Evolutionary conservation across 345 rosid genomes (phyloP).

Genomic region (Brassica rapa): DNA sequence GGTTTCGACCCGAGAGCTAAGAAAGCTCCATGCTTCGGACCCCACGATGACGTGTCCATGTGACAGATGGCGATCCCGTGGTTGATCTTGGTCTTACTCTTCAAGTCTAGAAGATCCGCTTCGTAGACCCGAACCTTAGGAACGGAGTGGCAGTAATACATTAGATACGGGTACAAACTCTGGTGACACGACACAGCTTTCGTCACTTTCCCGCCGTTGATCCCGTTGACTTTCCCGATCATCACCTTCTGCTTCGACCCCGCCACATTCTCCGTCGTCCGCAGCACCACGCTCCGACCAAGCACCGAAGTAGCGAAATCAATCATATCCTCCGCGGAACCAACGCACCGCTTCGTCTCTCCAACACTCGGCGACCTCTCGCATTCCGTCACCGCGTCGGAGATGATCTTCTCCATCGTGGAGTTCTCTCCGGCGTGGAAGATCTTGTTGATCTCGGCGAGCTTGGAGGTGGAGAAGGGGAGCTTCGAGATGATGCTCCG

Average conservation of each 20-base stretch:
- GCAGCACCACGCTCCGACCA: constrained; percentile 54
- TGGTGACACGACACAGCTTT: constrained; percentile 84
- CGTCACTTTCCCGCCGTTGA: constrained; percentile 68
- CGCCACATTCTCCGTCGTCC: constrained; percentile 54
- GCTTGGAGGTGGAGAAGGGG: constrained; percentile 56
- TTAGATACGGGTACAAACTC: constrained; percentile 67
- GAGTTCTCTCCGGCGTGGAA: constrained; percentile 72
- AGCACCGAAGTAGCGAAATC: constrained; percentile 70
- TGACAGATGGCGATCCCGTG: constrained; percentile 87
- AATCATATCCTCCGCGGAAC: constrained; percentile 77
- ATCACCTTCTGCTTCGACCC: constrained; percentile 59
- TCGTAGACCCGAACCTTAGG: constrained; percentile 80
- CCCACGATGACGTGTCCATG: constrained; percentile 75
- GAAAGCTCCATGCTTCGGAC: constrained; percentile 73
- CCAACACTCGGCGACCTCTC: constrained; percentile 69
- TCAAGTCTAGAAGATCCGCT: constrained; percentile 61
- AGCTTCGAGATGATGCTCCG: constrained; percentile 55
- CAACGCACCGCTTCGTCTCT: constrained; percentile 78
- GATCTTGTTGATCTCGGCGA: constrained; percentile 47
- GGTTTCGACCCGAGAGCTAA: constrained; percentile 67
- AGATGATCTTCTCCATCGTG: constrained; percentile 54
- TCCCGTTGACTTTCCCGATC: constrained; percentile 60
- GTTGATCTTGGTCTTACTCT: constrained; percentile 53
- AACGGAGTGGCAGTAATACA: constrained; percentile 84
- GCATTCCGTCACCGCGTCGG: constrained; percentile 58